Evolutionary conservation across 2,329 filamentous ascomycete genomes (phyloP), one percentile per base, ranked within the genome.

Genomic region (Cercospora zeae-maydis): DNA sequence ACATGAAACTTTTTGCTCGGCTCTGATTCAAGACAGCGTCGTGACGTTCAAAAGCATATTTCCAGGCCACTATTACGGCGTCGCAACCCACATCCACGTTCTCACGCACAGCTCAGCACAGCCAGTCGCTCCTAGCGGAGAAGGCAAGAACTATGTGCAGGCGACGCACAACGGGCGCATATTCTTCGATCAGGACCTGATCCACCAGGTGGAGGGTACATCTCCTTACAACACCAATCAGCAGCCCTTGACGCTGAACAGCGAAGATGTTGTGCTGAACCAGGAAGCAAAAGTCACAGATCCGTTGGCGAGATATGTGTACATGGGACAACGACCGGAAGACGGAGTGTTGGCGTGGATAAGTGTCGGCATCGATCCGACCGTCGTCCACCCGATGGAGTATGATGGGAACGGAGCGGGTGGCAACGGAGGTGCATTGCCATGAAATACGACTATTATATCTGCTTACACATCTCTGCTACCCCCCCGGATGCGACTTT

Each of bases 131-230:
- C 49, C 52, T 1, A 55, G 49, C 11, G 47, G 33, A 19, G 61
- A 58, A 9, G 61, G 61, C 2, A 24, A 8, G 5, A 37, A 63
- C 55, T 66, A 61, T 19, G 55, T 64, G 1, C 78, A 75, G 54
- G 80, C 84, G 63, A 80, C 82, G 7, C 85, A 89, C 74, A 79
- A 88, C 33, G 86, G 86, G 14, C 86, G 89, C 72, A 70, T 86
- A 52, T 89, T 86, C 79, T 86, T 86, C 61, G 84, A 88, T 72
- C 82, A 88, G 72, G 77, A 79, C 65, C 80, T 89, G 10, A 81
- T 84, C 67, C 70, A 69, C 31, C 66, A 76, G 39, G 83, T 88
- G 57, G 82, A 86, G 65, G 72, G 73, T 14, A 76, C 75, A 1
- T 59, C 70, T 0, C 81, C 82, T 1, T 79, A 80, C 73, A 77